A percentile compares a stretch with the other conserved stretches of the same genome.
These are phyloP conservation scores for Thalia dealbata DNA, from an alignment of 176 grass and related monocot species.

Conservation along the genomic window DNA sequence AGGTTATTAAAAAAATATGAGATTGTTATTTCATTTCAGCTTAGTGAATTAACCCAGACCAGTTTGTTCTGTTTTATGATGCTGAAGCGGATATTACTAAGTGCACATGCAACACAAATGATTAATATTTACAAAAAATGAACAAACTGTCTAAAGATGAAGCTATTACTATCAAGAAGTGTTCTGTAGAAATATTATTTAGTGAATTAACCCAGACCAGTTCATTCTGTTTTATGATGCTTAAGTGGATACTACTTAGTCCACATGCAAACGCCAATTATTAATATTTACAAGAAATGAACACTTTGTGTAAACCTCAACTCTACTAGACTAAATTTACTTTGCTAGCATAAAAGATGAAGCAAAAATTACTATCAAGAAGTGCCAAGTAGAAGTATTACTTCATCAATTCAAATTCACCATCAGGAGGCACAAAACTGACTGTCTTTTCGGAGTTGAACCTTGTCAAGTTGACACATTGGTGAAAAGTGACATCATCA, in stretches of 20 bases:
- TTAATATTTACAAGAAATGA: background rate
- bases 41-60: background rate
- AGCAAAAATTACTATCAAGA: slow-evolving; percentile 15
- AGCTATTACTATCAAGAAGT: background rate
- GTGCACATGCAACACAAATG: background rate
- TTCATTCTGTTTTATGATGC: background rate
- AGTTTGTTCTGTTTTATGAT: background rate
- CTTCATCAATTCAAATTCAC: slow-evolving; percentile 99
- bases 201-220: background rate
- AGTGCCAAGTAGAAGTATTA: slow-evolving; percentile 24
- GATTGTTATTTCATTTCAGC: background rate
- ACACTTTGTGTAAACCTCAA: background rate
- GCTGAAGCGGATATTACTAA: background rate
- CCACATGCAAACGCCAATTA: background rate
- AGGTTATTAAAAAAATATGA: background rate
- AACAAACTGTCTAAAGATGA: too few species aligned
- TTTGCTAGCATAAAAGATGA: background rate
- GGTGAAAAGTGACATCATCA: slow-evolving; percentile 99
- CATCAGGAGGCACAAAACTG: slow-evolving; percentile 99
- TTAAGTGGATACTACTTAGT: background rate
- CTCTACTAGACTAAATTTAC: background rate
- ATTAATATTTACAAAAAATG: background rate
- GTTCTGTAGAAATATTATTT: background rate
- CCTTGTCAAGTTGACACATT: slow-evolving; percentile 97
- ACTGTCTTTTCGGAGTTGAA: slow-evolving; percentile 99